Base-by-base conservation (phyloP, 2,329 filamentous ascomycete genomes). In the Penicillium nordicum region DNA sequence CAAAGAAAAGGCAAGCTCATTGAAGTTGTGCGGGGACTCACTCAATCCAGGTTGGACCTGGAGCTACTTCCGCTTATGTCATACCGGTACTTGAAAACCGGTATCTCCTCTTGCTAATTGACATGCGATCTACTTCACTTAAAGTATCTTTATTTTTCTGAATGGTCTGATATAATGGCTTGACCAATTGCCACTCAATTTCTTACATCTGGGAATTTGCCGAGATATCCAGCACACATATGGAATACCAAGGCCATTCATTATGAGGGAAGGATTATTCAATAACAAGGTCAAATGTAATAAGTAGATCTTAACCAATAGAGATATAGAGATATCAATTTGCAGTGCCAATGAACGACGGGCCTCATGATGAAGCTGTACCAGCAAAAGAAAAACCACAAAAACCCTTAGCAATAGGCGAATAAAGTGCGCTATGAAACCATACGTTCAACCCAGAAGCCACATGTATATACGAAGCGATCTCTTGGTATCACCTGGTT, bases 11-110 rank as follows among this genome's bases (percentile, higher is more conserved):
- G 7, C 46, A 49, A 62, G 60, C 60, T 62, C 44, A 51, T 56
- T 50, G 55, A 61, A 50, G 57, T 57, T 57, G 56, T 62, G 58
- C 55, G 60, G 60, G 53, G 56, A 59, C 45, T 48, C 47, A 29
- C 37, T 49, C 49, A 37, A 55, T 46, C 42, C 46, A 41, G 32
- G 44, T 55, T 41, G 36, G 41, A 37, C 34, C 34, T 18, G n/a
- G 36, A 64, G 62, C 62, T 50, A 38, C 37, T 27, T 56, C 56
- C 37, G 63, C 63, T 66, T 64, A 66, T 64, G 63, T 64, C 62
- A 64, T 63, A 32, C 37, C 43, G 32, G 50, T 49, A 54, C 30
- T 36, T 57, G 2, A n/a, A 45, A 27, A 23, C 6, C 44, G 23
- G 53, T 55, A 44, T 12, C 16, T 16, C 3, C 18, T 4, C 30